Percentiles rank a stretch among this genome's conserved stretches.
Evolutionary conservation across 495 filamentous ascomycete species (phyloP).

Genomic region (Pyrenopolyporus hunteri): DNA sequence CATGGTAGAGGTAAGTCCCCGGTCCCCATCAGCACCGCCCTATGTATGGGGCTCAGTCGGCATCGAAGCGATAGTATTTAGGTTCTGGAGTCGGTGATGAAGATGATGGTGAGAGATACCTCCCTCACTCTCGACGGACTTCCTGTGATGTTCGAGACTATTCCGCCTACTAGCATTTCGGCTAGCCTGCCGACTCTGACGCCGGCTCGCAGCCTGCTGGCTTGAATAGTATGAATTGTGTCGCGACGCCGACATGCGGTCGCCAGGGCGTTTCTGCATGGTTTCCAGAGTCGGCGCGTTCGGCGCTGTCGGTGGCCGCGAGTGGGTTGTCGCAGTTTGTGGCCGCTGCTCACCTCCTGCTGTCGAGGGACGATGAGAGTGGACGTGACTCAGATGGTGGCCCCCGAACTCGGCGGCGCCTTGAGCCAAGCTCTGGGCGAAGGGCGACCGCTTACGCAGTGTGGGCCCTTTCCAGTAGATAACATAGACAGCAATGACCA

Average conservation of each 20-base stretch:
- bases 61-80: conserved; percentile 35
- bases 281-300: conserved; percentile 16
- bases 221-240: conserved; percentile 39
- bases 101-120: conserved; percentile 32
- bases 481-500: conserved; percentile 76
- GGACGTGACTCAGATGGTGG: conserved; percentile 31
- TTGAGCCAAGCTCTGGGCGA: conserved; percentile 72
- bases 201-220: conserved; percentile 37
- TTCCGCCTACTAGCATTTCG: conserved; percentile 35
- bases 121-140: conserved; percentile 24
- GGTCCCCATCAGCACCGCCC: not conserved
- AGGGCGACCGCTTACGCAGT: conserved; percentile 71
- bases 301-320: conserved; percentile 21
- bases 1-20: not conserved
- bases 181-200: conserved; percentile 37
- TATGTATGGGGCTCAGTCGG: conserved; percentile 9
- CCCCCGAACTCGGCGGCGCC: conserved; percentile 54
- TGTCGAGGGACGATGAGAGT: conserved; percentile 27
- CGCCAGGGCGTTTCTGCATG: conserved; percentile 34
- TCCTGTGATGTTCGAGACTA: conserved; percentile 26
- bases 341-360: conserved; percentile 18
- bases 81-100: conserved; percentile 30
- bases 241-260: conserved; percentile 36
- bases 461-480: conserved; percentile 78
- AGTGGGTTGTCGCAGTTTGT: conserved; percentile 13